These are phyloP conservation scores for Ophiostoma ulmi DNA, from an alignment of 2,329 filamentous ascomycete species.

Conservation along the genomic window DNA sequence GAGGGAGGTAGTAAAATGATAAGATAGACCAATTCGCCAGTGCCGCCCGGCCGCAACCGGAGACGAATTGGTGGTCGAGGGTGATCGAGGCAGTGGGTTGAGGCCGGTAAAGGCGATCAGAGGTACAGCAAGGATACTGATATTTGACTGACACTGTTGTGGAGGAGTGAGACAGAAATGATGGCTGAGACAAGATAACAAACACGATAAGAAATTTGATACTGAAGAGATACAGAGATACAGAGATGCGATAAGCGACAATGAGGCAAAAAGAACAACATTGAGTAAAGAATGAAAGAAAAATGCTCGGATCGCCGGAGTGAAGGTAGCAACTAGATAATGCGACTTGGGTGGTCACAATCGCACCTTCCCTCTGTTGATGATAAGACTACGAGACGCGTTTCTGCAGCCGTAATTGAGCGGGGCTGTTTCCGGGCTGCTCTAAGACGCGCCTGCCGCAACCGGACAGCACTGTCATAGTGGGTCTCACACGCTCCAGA, in stretches of 20 bases:
- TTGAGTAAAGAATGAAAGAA: not conserved
- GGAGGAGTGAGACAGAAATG: not conserved
- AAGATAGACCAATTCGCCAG: constrained; percentile 21
- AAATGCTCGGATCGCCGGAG: not conserved
- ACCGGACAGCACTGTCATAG: not conserved
- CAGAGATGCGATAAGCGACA: not conserved
- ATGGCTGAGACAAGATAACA: not conserved
- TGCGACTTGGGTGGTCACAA: not conserved
- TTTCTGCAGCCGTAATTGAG: constrained; percentile 8
- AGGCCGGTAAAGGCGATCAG: not conserved
- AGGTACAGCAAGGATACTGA: not conserved
- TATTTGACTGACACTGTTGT: not conserved
- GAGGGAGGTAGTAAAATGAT: not conserved
- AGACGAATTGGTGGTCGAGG: constrained; percentile 13
- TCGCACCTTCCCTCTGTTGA: constrained; percentile 8
- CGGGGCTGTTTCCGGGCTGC: constrained; percentile 4
- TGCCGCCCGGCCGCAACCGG: constrained; percentile 20
- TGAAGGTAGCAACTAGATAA: not conserved
- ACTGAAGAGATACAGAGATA: not conserved
- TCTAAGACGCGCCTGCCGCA: constrained; percentile 4
- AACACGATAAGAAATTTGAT: not conserved
- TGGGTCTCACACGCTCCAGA: not conserved
- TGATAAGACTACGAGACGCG: not conserved
- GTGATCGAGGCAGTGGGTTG: not conserved
- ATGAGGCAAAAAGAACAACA: not conserved